These are phyloP conservation scores for Geoglossum glabrum DNA, from an alignment of 495 filamentous ascomycete species.

Conservation along the genomic window DNA sequence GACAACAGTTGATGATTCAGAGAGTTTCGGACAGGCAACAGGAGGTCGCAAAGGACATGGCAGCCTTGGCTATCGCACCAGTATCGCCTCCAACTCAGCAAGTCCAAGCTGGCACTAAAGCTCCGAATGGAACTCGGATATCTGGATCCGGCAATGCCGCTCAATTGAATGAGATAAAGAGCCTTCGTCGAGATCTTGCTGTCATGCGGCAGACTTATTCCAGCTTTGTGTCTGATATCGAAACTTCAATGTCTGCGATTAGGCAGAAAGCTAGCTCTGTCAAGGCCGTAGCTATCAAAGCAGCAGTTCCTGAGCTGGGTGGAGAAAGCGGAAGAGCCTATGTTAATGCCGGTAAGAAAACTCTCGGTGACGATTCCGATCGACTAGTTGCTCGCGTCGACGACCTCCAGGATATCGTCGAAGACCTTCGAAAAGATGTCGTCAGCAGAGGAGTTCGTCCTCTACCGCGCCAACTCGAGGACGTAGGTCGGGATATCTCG, in stretches of 20 bases:
- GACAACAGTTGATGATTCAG: conserved; percentile 60
- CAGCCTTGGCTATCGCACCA: conserved; percentile 50
- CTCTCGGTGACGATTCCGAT: conserved; percentile 65
- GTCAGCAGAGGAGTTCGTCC: conserved; percentile 84
- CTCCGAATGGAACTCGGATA: conserved; percentile 7
- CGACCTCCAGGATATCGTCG: conserved; percentile 85
- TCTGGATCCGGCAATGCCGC: conserved; percentile 5
- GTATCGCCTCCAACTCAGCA: conserved; percentile 16
- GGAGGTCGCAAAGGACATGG: conserved; percentile 78
- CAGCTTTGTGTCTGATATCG: conserved; percentile 69
- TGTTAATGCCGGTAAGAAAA: conserved; percentile 68
- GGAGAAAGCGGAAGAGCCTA: conserved; percentile 61
- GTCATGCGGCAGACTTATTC: conserved; percentile 86
- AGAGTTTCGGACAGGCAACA: conserved; percentile 82
- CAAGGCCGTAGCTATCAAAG: conserved; percentile 52
- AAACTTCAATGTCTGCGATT: conserved; percentile 66
- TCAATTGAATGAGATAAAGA: conserved; percentile 41
- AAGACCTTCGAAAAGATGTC: conserved; percentile 94
- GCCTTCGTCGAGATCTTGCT: conserved; percentile 73
- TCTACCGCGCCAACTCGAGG: conserved; percentile 74
- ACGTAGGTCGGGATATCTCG: conserved; percentile 70
- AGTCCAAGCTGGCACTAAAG: conserved; percentile 7
- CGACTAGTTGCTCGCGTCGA: conserved; percentile 78
- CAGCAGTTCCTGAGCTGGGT: conserved; percentile 39
- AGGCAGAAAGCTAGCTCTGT: conserved; percentile 60